Percentiles rank a stretch among this genome's conserved stretches.
These are phyloP conservation scores for Starmera dryadoides DNA, from an alignment of 805 yeast species.

Conservation along the genomic window DNA sequence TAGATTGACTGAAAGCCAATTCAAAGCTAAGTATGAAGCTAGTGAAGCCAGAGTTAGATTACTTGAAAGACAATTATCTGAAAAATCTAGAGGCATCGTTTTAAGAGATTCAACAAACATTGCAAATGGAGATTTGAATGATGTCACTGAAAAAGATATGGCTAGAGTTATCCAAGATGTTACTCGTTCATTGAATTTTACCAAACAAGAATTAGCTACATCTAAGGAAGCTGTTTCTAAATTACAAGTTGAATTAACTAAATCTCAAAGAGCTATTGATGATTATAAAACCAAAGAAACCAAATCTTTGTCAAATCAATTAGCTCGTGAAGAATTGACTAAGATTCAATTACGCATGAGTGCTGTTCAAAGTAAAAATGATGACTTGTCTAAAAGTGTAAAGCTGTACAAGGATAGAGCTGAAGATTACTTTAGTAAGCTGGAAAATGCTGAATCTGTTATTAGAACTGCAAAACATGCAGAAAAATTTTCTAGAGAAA, in stretches of 20 bases:
- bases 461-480: constrained; percentile 55
- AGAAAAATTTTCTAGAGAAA: constrained; percentile 45
- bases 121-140: not conserved
- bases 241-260: constrained; percentile 33
- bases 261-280: constrained; percentile 22
- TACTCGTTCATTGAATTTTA: constrained; percentile 33
- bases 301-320: constrained; percentile 12
- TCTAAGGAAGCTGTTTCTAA: constrained; percentile 35
- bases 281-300: constrained; percentile 8
- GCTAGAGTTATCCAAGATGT: constrained; percentile 36
- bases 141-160: constrained; percentile 18
- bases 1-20: constrained; percentile 20
- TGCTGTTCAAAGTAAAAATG: constrained; percentile 46
- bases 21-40: constrained; percentile 38
- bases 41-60: constrained; percentile 36
- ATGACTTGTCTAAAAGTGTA: constrained; percentile 45
- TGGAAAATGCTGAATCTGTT: constrained; percentile 75
- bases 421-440: constrained; percentile 62
- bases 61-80: constrained; percentile 29
- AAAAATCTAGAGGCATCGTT: constrained; percentile 13
- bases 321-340: constrained; percentile 31
- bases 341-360: constrained; percentile 50
- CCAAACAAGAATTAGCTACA: constrained; percentile 34
- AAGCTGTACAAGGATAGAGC: constrained; percentile 64
- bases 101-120: constrained; percentile 22